Base-by-base conservation (phyloP, 192 early-diverging fungal genomes). In the Umbelopsis sp. region DNA sequence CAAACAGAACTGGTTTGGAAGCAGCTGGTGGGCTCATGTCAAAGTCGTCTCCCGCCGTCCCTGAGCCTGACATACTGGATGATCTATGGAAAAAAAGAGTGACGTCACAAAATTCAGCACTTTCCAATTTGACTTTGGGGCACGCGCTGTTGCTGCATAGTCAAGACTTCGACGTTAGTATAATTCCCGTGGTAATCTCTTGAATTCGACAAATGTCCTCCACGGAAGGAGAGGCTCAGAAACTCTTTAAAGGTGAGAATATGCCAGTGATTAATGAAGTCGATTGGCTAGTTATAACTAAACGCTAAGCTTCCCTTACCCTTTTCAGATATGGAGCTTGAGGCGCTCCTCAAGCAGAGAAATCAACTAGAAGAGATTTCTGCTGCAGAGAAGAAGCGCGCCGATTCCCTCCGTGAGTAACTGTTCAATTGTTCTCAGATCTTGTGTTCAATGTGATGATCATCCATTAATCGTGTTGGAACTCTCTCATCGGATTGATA, bases 211-310 rank as follows among this genome's bases (percentile, higher is more conserved):
- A 14, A 36, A 62, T 62, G 56, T 62, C 56, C 56, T 62, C 56
- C 56, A 62, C 56, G 56, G 56, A 62, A 62, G 56, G 56, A 62
- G 56, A 62, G 56, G 56, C 56, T 32, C 56, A 62, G 31, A 62
- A 62, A 26, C 56, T 62, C 26, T 62, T 62, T 14, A 62, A 62
- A 62, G 56, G 56, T 62, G 31, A 62, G 29, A 20, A 17, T 26
- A 2, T 3, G 31, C 2, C 20, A 5, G 56, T 31, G 16, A n/a
- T 14, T 26, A 32, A 16, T 0, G 4, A 2, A n/a, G 8, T 17
- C 25, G 31, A 34, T 32, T 4, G 56, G 0, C 47, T 11, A 41
- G 6, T 20, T 49, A 34, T 6, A 7, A 6, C 31, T 34, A 62
- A 6, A 22, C 17, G 34, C 24, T 34, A n/a, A 2, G 21, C 25